Percentiles rank a stretch among this genome's conserved stretches.
Evolutionary conservation across 2,329 filamentous ascomycete species (phyloP).

Genomic region (Exserohilum turcica): DNA sequence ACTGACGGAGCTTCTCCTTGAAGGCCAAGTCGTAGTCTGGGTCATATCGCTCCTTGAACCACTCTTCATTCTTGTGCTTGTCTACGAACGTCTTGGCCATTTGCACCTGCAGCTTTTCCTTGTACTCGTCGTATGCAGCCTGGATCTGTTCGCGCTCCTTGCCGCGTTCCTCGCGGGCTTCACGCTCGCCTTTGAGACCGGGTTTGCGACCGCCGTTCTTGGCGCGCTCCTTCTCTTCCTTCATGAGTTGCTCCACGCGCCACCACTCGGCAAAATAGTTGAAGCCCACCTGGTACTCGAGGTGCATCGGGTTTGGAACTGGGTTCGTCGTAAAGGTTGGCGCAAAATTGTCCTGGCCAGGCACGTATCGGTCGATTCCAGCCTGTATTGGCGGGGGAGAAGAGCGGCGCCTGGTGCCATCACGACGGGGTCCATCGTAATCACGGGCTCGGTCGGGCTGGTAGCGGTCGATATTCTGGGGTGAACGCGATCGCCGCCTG

Average conservation of each 20-base stretch:
- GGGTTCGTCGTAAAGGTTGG: constrained; percentile 65
- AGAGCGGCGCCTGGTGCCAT: constrained; percentile 65
- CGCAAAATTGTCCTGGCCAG: constrained; percentile 67
- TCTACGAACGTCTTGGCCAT: constrained; percentile 91
- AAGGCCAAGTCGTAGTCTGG: constrained; percentile 79
- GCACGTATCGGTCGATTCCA: constrained; percentile 84
- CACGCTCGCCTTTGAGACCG: constrained; percentile 66
- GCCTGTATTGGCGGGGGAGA: constrained; percentile 65
- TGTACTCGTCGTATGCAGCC: constrained; percentile 68
- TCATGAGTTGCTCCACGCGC: constrained; percentile 80
- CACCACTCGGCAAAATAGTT: constrained; percentile 89
- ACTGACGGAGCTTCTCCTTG: constrained; percentile 75
- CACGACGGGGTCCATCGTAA: constrained; percentile 66
- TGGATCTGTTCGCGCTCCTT: constrained; percentile 81
- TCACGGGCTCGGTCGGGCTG: constrained; percentile 73
- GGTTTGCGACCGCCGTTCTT: constrained; percentile 71
- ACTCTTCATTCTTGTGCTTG: constrained; percentile 93
- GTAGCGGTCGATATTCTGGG: constrained; percentile 73
- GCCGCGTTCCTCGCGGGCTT: constrained; percentile 74
- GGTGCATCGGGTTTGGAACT: constrained; percentile 70
- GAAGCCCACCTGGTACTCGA: constrained; percentile 82
- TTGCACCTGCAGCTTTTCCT: constrained; percentile 66
- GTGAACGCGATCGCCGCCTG: constrained; percentile 70
- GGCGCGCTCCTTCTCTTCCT: constrained; percentile 76
- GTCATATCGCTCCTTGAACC: constrained; percentile 96